Base-by-base conservation (phyloP, 768 basidiomycete species). In the Leccinellum rugosiceps region DNA sequence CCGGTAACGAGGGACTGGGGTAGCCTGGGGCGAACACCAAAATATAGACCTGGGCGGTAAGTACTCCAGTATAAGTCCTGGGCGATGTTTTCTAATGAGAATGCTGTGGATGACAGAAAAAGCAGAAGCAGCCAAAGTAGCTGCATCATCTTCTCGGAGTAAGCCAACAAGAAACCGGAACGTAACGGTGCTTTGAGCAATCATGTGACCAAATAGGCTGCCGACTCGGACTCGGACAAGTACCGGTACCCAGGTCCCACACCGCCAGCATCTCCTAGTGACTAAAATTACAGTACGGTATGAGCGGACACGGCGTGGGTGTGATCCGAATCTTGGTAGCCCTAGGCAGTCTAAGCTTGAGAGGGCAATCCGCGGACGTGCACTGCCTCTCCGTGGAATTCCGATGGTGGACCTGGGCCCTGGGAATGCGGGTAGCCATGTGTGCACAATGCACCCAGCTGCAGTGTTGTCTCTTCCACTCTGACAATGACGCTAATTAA, bases 41-140 rank as follows among this genome's bases (percentile, higher is more conserved):
- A 96, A 75, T 98, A 98, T n/a, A 97, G 80, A 66, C 93, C 92
- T 0, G 95, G 92, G 43, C 95, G 78, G 73, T 94, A 97, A 0
- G 89, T 78, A 1, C 93, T 92, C 86, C 86, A 87, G 43, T 82
- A 61, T 7, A 86, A 67, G 2, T 78, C 73, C 25, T 74, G 74
- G 5, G 80, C 71, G 47, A 47, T 62, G 58, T 81, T 78, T 19
- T 59, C 57, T 30, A 66, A 54, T 17, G 72, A 66, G 41, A 53
- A 58, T 51, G 50, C 56, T 26, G 26, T n/a, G 19, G 48, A 46
- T 26, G 72, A 61, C 1, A 70, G 34, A n/a, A 60, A 55, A 38
- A 66, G 53, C 34, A 74, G 53, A 25, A 73, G 50, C 57, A 73
- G 59, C 72, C 68, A 70, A 31, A 58, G 48, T 15, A 67, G 50